Base-by-base conservation (phyloP, 306 rosid genomes). In the Bauhinia variegata region DNA sequence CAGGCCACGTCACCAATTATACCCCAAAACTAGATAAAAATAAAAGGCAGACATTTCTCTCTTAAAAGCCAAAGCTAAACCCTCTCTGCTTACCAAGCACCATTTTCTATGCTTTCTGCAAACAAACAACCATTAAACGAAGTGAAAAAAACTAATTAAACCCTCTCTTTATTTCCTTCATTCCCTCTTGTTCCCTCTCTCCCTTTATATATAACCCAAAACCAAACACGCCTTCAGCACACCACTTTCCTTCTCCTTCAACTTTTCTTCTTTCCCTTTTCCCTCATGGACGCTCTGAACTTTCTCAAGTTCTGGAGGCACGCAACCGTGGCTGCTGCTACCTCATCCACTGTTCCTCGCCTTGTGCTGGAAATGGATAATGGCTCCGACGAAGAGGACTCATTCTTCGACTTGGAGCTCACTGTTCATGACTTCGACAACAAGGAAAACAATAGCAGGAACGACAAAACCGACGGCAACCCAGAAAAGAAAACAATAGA, bases 401-500 rank as follows among this genome's bases (percentile, higher is more conserved):
- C 98, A 0, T 87, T 89, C 91, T 87, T 92, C 65, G 98, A 92
- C 57, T 82, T 92, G 77, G 92, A 92, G 74, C 78, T 92, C 49
- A 49, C 75, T 8, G 58, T 63, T 12, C 71, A 54, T 9, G 46
- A 75, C 34, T 75, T 61, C 63, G 80, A 73, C 64, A 38, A 32
- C 71, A 68, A 71, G 8, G 67, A 60, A 57, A 64, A 44, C 69
- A 44, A 63, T 56, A 71, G 0, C 44, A 19, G 0, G 38, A 37
- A 12, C 60, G 14, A 52, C 76, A 65, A 75, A 36, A 60, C 7
- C 65, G 68, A 33, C 58, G 42, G 55, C 54, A 49, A 33, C 10
- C 72, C 52, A 5, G 68, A 71, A 51, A 14, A 70, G 33, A 13
- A 49, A 42, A 62, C 68, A 63, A 19, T 9, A 15, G 15, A 4